Conservation (phyloP, 202 grass and related monocot genomes). For the Zizania palustris region DNA sequence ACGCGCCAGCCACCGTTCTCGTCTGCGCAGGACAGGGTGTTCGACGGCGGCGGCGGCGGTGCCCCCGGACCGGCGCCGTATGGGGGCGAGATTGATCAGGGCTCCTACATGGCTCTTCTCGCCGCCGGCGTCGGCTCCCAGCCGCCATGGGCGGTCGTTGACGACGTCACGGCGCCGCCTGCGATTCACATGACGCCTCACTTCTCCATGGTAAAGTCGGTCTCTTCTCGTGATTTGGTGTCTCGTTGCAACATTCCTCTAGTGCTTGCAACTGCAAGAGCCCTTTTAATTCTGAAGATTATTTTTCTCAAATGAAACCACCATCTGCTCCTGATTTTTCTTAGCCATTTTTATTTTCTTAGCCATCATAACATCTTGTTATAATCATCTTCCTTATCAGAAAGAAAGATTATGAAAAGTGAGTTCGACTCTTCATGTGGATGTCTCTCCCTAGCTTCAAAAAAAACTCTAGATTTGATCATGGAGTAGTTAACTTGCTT, state of each 20-base stretch:
- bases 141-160: slow-evolving; percentile 35
- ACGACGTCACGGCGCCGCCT: slow-evolving; percentile 15
- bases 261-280: background rate
- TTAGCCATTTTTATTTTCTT: background rate
- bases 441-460: no score
- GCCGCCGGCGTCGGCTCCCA: slow-evolving; percentile 31
- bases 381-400: no score
- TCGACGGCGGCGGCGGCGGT: slow-evolving; percentile 44
- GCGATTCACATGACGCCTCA: slow-evolving; percentile 37
- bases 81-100: slow-evolving; percentile 42
- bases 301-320: background rate
- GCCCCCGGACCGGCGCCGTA: background rate
- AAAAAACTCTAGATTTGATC: no score
- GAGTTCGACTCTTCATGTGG: no score
- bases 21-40: slow-evolving; percentile 40
- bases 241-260: background rate
- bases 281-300: background rate
- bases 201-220: slow-evolving; percentile 46
- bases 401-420: no score
- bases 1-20: slow-evolving; percentile 41
- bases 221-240: background rate
- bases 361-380: background rate
- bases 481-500: background rate
- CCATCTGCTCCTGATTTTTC: background rate
- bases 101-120: slow-evolving; percentile 49